Base-by-base conservation (phyloP, 192 early-diverging fungal genomes). In the Jimgerdemannia lactiflua region DNA sequence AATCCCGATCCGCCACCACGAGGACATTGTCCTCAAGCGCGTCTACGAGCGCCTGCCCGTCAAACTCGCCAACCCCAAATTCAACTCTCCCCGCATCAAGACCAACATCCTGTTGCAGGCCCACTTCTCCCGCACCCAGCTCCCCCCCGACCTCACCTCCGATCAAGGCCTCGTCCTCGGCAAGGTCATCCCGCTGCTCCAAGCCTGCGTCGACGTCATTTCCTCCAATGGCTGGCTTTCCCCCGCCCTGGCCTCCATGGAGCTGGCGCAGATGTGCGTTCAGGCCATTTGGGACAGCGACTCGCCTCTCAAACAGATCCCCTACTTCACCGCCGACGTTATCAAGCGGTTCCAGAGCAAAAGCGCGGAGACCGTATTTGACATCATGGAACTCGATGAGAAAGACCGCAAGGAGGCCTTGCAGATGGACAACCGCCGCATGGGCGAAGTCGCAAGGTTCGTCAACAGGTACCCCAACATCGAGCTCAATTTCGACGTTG, bases 211-310 rank as follows among this genome's bases (percentile, higher is more conserved):
- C 10, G 96, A 99, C 82, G 96, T 98, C 39, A 91, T 97, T 69
- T 94, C 95, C 67, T 93, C 92, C 43, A 91, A 94, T 76, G 95
- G 94, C 19, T 98, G 95, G 95, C 84, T 98, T 74, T 86, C 88
- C 6, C 95, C 96, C 3, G 96, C 96, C 9, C 78, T 99, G 73
- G 89, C 93, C 0, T 85, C 95, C 14, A 99, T 99, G 98, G 98
- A 99, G 79, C 78, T 99, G 80, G 90, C 93, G 42, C 98, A 99
- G 84, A 99, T 99, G 97, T 84, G 82, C 43, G 96, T 99, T 17
- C 98, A 99, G 83, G 96, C 96, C 1, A 87, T 98, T 67, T 99
- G 97, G 98, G 94, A 99, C 80, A 87, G 89, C 17, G 95, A 97
- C 71, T 94, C 96, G 43, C 92, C 92, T 42, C 83, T 99, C 70